A percentile compares a stretch with the other conserved stretches of the same genome.
phyloP scores from a whole-genome alignment of 148 eudicot genomes.

The Silene latifolia region DNA sequence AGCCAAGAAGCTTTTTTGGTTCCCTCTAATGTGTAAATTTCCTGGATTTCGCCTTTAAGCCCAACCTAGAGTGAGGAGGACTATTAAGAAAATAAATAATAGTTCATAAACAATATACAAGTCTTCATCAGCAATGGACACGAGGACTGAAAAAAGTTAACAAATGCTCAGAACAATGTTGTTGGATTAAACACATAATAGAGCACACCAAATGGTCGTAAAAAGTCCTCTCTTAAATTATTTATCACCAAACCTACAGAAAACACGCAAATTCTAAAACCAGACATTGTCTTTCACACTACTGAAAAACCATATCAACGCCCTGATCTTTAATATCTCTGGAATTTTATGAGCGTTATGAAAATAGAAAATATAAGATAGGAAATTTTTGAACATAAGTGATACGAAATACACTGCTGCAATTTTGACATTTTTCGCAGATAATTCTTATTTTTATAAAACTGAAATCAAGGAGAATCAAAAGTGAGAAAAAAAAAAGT shows the following conservation, averaged over 20 bases:
- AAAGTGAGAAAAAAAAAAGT: not conserved
- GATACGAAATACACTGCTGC: too few species aligned
- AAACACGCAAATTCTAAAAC: not conserved
- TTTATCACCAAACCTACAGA: not conserved
- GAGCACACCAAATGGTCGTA: not conserved
- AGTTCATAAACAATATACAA: not conserved
- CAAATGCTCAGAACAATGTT: not conserved
- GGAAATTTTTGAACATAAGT: too few species aligned
- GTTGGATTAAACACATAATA: not conserved
- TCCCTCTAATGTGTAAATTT: conserved; percentile 46
- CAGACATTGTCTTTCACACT: not conserved
- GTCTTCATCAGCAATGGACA: not conserved
- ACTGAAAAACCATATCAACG: not conserved
- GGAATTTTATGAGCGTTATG: too few species aligned
- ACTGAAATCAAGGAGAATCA: too few species aligned
- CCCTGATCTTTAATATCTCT: too few species aligned
- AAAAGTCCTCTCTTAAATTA: not conserved
- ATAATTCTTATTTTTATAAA: too few species aligned
- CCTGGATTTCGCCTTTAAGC: conserved; percentile 72
- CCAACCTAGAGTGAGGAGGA: conserved; percentile 54
- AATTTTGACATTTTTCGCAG: too few species aligned
- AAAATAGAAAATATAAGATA: too few species aligned
- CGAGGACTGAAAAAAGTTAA: not conserved
- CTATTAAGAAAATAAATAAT: not conserved
- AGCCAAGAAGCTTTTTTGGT: conserved; percentile 52